Conservation (phyloP, 768 basidiomycete species). For the Coprinopsis cinerea region DNA sequence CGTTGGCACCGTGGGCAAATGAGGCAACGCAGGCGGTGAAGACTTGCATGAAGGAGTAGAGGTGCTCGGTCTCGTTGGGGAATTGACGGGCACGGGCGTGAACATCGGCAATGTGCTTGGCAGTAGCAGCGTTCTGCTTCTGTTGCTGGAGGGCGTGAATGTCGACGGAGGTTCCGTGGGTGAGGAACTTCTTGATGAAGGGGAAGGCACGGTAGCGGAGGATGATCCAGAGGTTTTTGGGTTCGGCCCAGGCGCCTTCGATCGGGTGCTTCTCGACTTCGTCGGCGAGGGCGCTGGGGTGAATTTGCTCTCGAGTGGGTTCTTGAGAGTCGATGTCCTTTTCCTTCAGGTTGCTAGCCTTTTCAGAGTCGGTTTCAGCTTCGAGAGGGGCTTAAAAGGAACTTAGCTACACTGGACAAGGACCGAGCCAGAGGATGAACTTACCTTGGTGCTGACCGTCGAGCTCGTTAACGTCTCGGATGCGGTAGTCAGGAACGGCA, state of each 20-base stretch:
- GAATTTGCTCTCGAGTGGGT: background rate
- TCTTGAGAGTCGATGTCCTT: background rate
- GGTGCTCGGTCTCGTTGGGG: slow-evolving; percentile 24
- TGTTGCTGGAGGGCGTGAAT: slow-evolving; percentile 18
- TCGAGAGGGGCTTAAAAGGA: too few relatives aligned
- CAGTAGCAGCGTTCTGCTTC: slow-evolving; percentile 10
- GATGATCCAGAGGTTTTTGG: slow-evolving; percentile 23
- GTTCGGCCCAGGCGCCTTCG: slow-evolving; percentile 22
- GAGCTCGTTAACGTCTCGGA: too few relatives aligned
- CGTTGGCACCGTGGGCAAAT: slow-evolving; percentile 25
- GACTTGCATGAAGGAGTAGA: slow-evolving; percentile 26
- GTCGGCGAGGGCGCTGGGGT: slow-evolving; percentile 10
- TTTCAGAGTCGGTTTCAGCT: slow-evolving; percentile 18
- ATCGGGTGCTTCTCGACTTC: slow-evolving; percentile 19
- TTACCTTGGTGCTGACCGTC: too few relatives aligned
- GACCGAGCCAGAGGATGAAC: too few relatives aligned
- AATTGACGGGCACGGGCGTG: slow-evolving; percentile 17
- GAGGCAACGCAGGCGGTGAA: slow-evolving; percentile 25
- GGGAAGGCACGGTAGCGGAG: slow-evolving; percentile 20
- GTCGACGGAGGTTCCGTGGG: slow-evolving; percentile 20
- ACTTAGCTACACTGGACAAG: too few relatives aligned
- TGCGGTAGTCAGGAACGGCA: too few relatives aligned
- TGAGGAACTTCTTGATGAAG: slow-evolving; percentile 17
- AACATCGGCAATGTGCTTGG: slow-evolving; percentile 16
- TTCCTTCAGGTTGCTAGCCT: slow-evolving; percentile 5